Base-by-base conservation (phyloP, 2,329 filamentous ascomycete species). In the Fusarium metavorans region DNA sequence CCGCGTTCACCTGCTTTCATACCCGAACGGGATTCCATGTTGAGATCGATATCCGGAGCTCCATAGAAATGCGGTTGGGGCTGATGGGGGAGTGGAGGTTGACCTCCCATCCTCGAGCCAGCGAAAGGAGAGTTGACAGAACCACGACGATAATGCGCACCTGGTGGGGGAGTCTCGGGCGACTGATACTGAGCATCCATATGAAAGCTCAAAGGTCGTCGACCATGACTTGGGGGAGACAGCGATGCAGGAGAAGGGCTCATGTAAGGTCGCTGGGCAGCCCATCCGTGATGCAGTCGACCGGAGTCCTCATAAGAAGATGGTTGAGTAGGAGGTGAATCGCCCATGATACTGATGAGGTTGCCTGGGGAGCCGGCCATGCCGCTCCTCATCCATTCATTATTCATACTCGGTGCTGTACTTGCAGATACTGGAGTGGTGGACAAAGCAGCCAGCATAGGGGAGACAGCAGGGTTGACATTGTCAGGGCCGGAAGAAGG, bases 21-120 rank as follows among this genome's bases (percentile, higher is more conserved):
- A 11, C 88, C 89, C 20, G 87, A 84, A 50, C 85, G 86, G 18
- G 85, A 83, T 64, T 88, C 84, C 57, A 92, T 85, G 73, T 95
- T 92, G 32, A 95, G 86, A 75, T 96, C 93, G 35, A 95, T 87
- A 74, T 95, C 92, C 1, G 93, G 93, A 0, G 91, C 88, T 52
- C 92, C 89, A 80, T 95, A 95, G 81, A 94, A 96, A 83, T 95
- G 93, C 20, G 93, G 83, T 81, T 95, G 94, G 1, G 92, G 88
- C 68, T 94, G 90, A 80, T 95, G 93, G 5, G 94, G 93, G 11
- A 92, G 88, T 4, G 93, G 92, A n/a, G 90, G 91, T 61, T 90
- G 87, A 39, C 85, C 81, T 70, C 83, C 79, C 67, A 82, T 81
- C 65, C 89, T 87, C 14, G 77, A 72, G 14, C 85, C 84, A 34